A percentile compares a stretch with the other conserved stretches of the same genome.
These are phyloP conservation scores for Rubia yunnanensis DNA, from an alignment of 257 asterid genomes.

Conservation along the genomic window DNA sequence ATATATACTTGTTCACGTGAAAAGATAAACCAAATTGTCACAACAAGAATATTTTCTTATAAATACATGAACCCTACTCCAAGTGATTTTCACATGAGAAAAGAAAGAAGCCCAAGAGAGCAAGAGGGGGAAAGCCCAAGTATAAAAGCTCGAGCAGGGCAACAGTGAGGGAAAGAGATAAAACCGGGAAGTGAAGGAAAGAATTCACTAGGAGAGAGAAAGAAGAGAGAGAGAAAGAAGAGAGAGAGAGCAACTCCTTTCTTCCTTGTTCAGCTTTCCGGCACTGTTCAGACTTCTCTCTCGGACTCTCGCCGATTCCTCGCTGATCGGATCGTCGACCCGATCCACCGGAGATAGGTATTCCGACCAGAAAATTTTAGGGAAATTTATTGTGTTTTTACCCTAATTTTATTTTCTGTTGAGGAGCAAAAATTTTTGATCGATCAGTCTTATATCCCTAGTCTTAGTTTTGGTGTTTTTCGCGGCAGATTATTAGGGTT, in stretches of 20 bases:
- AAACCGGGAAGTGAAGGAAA: not conserved
- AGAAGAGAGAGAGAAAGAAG: not conserved
- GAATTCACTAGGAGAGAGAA: slow-evolving; percentile 7
- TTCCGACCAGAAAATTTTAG: not conserved
- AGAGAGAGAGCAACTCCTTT: not conserved
- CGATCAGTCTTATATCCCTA: not conserved
- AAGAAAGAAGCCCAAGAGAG: not conserved
- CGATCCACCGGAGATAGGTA: not conserved
- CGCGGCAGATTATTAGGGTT: slow-evolving; percentile 1
- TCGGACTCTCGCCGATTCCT: not conserved
- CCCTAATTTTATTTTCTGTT: not conserved
- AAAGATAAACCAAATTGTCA: not conserved
- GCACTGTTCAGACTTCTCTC: slow-evolving; percentile 6
- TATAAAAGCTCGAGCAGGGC: not conserved
- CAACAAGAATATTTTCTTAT: not conserved
- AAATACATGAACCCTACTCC: not conserved
- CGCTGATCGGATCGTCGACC: not conserved
- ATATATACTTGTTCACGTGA: not conserved
- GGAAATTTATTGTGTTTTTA: not conserved
- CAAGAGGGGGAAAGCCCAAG: not conserved
- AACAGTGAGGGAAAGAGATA: not conserved
- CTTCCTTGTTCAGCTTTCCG: not conserved
- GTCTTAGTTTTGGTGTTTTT: not conserved
- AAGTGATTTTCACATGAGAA: not conserved
- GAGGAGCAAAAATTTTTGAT: not conserved